Conservation (phyloP, 192 early-diverging fungal genomes). For the Phycomyces blakesleeanus region DNA sequence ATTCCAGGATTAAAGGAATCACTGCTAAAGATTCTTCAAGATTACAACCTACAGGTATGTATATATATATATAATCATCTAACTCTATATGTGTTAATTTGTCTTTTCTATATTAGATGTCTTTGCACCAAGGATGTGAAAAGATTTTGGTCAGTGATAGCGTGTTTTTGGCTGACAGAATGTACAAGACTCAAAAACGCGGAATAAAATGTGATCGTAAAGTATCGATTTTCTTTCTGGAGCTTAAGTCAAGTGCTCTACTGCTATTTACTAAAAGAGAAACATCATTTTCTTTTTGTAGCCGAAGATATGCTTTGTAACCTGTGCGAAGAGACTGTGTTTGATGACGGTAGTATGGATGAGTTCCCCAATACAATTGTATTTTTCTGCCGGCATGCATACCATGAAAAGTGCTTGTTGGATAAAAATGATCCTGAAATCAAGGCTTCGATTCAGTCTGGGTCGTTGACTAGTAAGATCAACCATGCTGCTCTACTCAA, state of each 20-base stretch:
- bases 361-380: constrained; percentile 53
- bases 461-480: constrained; percentile 39
- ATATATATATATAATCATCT: neutral
- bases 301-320: constrained; percentile 40
- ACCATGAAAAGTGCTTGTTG: constrained; percentile 82
- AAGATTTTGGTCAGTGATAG: constrained; percentile 89
- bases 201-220: constrained; percentile 56
- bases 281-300: neutral
- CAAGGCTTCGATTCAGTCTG: constrained; percentile 11
- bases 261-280: no score
- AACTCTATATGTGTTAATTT: no score
- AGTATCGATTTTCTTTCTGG: constrained; percentile 7
- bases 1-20: constrained; percentile 81
- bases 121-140: constrained; percentile 85
- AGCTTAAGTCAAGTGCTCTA: neutral
- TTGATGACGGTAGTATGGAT: constrained; percentile 30
- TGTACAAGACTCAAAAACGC: constrained; percentile 64
- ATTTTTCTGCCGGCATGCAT: constrained; percentile 91
- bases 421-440: constrained; percentile 43
- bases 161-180: constrained; percentile 67
- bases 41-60: constrained; percentile 81
- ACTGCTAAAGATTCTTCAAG: constrained; percentile 85
- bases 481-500: constrained; percentile 46
- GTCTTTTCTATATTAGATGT: constrained; percentile 49
- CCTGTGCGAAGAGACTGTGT: constrained; percentile 45